Evolutionary conservation across 1,139 yeast genomes (phyloP).

Genomic region (Pichia sp.): DNA sequence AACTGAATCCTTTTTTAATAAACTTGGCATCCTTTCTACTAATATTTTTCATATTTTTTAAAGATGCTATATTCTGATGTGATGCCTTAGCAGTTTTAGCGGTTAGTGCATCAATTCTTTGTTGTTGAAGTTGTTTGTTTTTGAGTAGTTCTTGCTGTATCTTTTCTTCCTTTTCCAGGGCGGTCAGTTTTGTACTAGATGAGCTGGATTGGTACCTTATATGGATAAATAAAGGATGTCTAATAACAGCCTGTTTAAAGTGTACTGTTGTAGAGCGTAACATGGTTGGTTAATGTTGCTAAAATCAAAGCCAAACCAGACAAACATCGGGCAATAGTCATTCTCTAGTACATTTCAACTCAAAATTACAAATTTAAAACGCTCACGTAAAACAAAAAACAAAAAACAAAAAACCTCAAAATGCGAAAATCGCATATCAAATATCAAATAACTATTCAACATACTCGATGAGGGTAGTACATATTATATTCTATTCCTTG

Average conservation of each 20-base stretch:
- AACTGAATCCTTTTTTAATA: constrained; percentile 27
- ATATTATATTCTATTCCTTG: neutral
- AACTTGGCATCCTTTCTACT: neutral
- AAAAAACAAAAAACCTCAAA: neutral
- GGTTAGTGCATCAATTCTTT: neutral
- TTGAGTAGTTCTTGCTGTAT: constrained; percentile 1
- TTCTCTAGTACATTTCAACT: neutral
- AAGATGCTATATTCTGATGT: constrained; percentile 1
- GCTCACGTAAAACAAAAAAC: neutral
- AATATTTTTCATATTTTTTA: neutral
- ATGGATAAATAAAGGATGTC: neutral
- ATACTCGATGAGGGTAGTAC: no score
- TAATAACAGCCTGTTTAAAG: neutral
- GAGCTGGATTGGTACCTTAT: constrained; percentile 7
- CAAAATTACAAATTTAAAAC: neutral
- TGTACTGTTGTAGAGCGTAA: neutral
- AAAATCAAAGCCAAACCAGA: neutral
- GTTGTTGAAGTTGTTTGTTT: constrained; percentile 8
- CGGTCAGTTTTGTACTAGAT: constrained; percentile 1
- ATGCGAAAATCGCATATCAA: neutral
- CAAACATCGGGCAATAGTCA: neutral
- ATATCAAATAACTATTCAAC: no score
- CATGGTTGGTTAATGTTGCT: neutral
- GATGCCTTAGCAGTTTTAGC: neutral
- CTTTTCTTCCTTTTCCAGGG: neutral